phyloP scores from a whole-genome alignment of 306 rosid species.

The Lupinus albus region DNA sequence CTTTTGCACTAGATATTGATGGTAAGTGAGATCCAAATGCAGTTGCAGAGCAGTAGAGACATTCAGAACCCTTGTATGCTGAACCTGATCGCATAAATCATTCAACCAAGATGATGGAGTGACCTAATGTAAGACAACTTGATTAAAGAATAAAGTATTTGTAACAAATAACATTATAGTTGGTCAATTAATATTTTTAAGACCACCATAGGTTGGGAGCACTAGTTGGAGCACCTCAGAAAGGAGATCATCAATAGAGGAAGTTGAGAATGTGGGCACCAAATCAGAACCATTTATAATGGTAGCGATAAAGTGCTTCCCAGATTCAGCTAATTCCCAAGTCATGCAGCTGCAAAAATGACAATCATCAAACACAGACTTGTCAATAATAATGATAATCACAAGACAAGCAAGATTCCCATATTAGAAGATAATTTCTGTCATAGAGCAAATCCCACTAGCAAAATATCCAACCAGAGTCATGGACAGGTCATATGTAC shows the following conservation, averaged over 20 bases:
- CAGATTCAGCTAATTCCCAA: conserved; percentile 97
- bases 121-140: conserved; percentile 57
- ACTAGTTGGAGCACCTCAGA: conserved; percentile 66
- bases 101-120: conserved; percentile 92
- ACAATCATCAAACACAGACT: conserved; percentile 37
- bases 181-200: neutral
- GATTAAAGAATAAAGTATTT: conserved; percentile 1
- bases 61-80: conserved; percentile 80
- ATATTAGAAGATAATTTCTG: conserved; percentile 14
- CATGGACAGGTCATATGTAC: no score
- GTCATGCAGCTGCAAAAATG: conserved; percentile 92
- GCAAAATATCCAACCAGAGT: neutral
- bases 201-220: conserved; percentile 28
- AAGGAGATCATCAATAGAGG: conserved; percentile 88
- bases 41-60: conserved; percentile 91
- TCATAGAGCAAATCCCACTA: conserved; percentile 4
- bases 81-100: conserved; percentile 91
- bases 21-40: conserved; percentile 94
- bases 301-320: conserved; percentile 87
- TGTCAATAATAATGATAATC: conserved; percentile 9
- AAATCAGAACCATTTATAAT: conserved; percentile 89
- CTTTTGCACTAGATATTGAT: conserved; percentile 88
- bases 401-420: conserved; percentile 21
- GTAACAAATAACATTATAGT: neutral
- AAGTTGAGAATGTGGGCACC: conserved; percentile 91